Base-by-base conservation (phyloP, 2,329 filamentous ascomycete genomes). In the Colletotrichum lupini region DNA sequence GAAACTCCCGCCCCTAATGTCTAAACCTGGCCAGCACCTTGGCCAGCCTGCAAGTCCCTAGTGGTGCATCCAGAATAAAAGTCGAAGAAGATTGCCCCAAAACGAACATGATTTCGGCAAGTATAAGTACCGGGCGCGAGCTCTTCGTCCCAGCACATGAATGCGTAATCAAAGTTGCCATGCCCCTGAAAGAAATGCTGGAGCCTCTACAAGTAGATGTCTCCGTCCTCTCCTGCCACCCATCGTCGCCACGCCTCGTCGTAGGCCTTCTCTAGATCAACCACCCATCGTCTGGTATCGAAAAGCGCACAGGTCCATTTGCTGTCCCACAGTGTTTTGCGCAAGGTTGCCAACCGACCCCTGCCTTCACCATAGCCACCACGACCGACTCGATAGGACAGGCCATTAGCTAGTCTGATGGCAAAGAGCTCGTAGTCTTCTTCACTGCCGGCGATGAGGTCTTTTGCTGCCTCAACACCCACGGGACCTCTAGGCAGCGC, bases 221-320 rank as follows among this genome's bases (percentile, higher is more conserved):
- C 97, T 9, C 96, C 95, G n/a, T 94, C 92, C 82, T 95, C 90
- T 14, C 95, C 95, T 53, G 86, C 87, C 52, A 95, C 95, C 96
- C 97, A 99, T 80, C 91, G 90, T 77, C 88, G 88, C 97, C 97
- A 99, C 22, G 95, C 95, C 80, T 93, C 90, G 76, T 94, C 92
- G 81, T 98, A 99, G 14, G 95, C 95, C 74, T 90, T 88, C 84
- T 99, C 97, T 24, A 99, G 84, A 83, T 98, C 95, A 59, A 87
- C 85, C 30, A 98, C 96, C 97, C 97, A 99, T 77, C 97, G 89
- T 77, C 87, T 90, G 6, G 97, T 99, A 82, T 99, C 92, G 81
- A 99, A 99, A 56, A 99, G 86, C 16, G 93, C 93, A 82, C 95
- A 97, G 32, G 87, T 90, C 93, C 95, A 97, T 77, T 96, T 92